Percentiles rank a stretch among this genome's conserved stretches.
phyloP scores from a whole-genome alignment of 768 basidiomycete species.

The Suillus hirtellus region DNA sequence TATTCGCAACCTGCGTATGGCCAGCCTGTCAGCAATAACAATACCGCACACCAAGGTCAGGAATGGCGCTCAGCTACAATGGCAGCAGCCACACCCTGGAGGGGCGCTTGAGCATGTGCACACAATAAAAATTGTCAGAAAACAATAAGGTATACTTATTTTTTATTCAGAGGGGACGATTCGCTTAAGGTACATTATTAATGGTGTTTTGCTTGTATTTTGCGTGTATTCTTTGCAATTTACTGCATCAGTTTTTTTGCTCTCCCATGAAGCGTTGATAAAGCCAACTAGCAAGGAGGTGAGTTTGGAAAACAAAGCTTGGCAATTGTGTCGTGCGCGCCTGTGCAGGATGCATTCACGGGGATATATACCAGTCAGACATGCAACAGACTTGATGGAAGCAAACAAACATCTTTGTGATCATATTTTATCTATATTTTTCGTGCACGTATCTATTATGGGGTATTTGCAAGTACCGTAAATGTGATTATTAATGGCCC shows the following conservation, averaged over 20 bases:
- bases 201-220: background rate
- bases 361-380: background rate
- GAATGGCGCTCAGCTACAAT: constrained; percentile 31
- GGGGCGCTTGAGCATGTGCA: too few species aligned
- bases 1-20: constrained; percentile 9
- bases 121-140: background rate
- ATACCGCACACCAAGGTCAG: constrained; percentile 13
- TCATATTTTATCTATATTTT: background rate
- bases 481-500: background rate
- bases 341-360: background rate
- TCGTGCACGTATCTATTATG: background rate
- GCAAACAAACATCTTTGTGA: background rate
- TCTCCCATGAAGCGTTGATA: background rate
- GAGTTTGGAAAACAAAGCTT: background rate
- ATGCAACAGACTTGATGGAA: too few species aligned
- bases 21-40: constrained; percentile 6
- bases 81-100: constrained; percentile 38
- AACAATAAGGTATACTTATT: background rate
- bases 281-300: background rate
- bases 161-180: background rate
- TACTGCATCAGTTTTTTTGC: background rate
- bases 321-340: background rate
- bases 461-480: background rate
- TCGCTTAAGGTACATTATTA: background rate
- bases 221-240: background rate